phyloP scores from a whole-genome alignment of 768 basidiomycete genomes.

The Coprinellus micaceus region DNA sequence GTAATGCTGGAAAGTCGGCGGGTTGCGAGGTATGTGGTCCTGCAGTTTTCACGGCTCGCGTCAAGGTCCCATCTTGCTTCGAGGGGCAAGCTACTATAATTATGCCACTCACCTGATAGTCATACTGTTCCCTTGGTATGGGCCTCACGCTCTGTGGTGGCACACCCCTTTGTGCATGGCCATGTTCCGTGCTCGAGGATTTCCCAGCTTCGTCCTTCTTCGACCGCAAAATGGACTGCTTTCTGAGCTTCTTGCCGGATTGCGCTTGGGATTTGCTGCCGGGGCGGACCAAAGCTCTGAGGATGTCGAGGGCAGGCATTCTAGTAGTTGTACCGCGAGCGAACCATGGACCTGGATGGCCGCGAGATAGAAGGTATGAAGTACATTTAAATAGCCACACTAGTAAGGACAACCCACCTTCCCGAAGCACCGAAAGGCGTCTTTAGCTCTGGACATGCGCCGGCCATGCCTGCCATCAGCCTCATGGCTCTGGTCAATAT shows the following conservation, averaged over 20 bases:
- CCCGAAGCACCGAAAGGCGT: neutral
- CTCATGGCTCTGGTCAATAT: neutral
- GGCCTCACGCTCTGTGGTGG: neutral
- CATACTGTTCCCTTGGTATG: neutral
- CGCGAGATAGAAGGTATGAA: neutral
- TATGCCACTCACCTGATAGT: neutral
- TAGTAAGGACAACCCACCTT: neutral
- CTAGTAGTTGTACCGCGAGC: neutral
- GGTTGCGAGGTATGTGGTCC: neutral
- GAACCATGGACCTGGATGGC: neutral
- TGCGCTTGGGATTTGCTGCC: neutral
- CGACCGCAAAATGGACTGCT: neutral
- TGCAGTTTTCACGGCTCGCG: neutral
- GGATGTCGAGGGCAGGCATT: slow-evolving; percentile 4
- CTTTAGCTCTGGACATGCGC: neutral
- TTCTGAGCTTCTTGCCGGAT: neutral
- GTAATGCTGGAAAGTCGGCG: neutral
- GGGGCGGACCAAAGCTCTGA: slow-evolving; percentile 1
- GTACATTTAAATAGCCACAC: neutral
- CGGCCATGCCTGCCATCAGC: neutral
- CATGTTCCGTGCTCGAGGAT: neutral
- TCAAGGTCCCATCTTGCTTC: neutral
- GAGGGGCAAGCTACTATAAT: neutral
- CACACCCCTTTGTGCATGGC: neutral
- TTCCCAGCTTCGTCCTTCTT: neutral